Conservation (phyloP, 2,329 filamentous ascomycete genomes). For the Neoascochyta sp. region DNA sequence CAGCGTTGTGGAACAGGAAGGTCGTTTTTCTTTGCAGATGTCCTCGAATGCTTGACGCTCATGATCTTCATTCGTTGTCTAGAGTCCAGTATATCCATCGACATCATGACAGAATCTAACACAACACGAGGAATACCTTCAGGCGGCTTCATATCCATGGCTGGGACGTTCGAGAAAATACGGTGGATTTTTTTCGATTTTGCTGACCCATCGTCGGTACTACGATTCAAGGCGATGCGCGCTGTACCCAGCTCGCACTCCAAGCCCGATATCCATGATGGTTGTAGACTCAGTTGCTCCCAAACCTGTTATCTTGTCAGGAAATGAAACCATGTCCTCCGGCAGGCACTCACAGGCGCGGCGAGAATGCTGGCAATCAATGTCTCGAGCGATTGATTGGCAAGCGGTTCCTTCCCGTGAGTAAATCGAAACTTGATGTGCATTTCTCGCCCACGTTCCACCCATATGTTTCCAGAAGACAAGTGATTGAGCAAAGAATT, state of each 20-base stretch:
- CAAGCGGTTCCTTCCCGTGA: constrained; percentile 21
- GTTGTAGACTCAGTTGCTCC: constrained; percentile 30
- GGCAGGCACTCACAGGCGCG: constrained; percentile 25
- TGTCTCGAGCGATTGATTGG: constrained; percentile 12
- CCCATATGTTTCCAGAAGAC: constrained; percentile 29
- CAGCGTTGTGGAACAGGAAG: neutral
- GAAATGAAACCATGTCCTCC: neutral
- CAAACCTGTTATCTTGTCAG: constrained; percentile 26
- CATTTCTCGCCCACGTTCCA: constrained; percentile 32
- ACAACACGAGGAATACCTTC: constrained; percentile 17
- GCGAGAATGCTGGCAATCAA: constrained; percentile 23
- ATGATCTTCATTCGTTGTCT: constrained; percentile 5
- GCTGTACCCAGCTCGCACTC: constrained; percentile 2
- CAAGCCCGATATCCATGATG: constrained; percentile 10
- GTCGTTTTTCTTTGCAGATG: neutral
- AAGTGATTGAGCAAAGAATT: constrained; percentile 17
- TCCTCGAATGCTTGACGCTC: constrained; percentile 11
- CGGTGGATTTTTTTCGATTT: constrained; percentile 16
- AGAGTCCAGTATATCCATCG: constrained; percentile 17
- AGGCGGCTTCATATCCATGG: constrained; percentile 30
- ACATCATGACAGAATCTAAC: constrained; percentile 30
- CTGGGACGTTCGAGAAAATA: constrained; percentile 19
- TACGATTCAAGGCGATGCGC: constrained; percentile 2
- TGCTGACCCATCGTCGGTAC: constrained; percentile 2
- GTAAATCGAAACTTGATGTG: constrained; percentile 27